phyloP scores from a whole-genome alignment of 345 rosid species.

The Iberis pinnata region DNA sequence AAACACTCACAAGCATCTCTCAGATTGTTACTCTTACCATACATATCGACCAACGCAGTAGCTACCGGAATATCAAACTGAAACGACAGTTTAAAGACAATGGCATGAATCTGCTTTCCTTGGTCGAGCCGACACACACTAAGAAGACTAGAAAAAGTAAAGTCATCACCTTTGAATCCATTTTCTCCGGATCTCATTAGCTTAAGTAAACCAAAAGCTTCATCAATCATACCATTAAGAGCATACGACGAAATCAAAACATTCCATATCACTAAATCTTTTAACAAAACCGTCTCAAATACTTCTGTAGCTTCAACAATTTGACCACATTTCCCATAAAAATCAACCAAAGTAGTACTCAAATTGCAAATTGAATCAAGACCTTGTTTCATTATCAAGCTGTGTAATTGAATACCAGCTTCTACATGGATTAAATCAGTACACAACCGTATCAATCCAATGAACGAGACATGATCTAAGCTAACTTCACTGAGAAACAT shows the following conservation, averaged over 20 bases:
- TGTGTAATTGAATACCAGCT: constrained; percentile 47
- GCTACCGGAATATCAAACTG: constrained; percentile 46
- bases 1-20: constrained; percentile 45
- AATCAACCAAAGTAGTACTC: constrained; percentile 42
- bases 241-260: constrained; percentile 50
- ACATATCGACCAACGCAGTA: constrained; percentile 54
- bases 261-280: constrained; percentile 61
- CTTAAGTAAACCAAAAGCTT: constrained; percentile 41
- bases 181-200: constrained; percentile 34
- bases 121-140: constrained; percentile 36
- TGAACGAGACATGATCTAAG: constrained; percentile 48
- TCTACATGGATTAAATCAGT: constrained; percentile 30
- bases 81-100: constrained; percentile 39
- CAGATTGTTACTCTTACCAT: constrained; percentile 39
- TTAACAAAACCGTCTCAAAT: constrained; percentile 36
- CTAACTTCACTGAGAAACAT: constrained; percentile 36
- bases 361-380: constrained; percentile 36
- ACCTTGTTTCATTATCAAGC: constrained; percentile 47
- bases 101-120: constrained; percentile 53
- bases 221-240: constrained; percentile 34
- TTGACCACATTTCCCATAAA: constrained; percentile 62
- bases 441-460: constrained; percentile 45
- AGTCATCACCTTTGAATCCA: constrained; percentile 40
- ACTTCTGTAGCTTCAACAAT: constrained; percentile 39
- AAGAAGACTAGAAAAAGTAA: constrained; percentile 53